Base-by-base conservation (phyloP, 1,284 basidiomycete genomes). In the Anthracocystis walkeri region DNA sequence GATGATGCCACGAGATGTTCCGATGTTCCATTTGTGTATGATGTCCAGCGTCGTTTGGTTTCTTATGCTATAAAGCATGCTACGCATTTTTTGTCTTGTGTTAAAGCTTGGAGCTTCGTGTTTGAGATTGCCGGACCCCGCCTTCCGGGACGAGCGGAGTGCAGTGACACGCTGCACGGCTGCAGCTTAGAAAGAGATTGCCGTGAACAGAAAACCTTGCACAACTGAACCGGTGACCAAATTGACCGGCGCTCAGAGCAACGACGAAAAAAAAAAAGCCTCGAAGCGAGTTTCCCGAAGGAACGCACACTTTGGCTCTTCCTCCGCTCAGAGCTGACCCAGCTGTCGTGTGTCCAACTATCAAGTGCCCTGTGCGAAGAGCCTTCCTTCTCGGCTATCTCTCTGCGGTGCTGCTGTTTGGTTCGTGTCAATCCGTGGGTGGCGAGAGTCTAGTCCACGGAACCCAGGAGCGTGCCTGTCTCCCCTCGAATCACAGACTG, bases 351-450 rank as follows among this genome's bases (percentile, higher is more conserved):
- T 35, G 21, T 21, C 1, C 3, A 3, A 25, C n/a, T n/a, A 8
- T 6, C 12, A 11, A 7, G 14, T 68, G 66, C 51, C 66, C 60
- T 68, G 66, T 68, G 66, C 66, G 52, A 27, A 48, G 23, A 45
- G 31, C 2, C 23, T 14, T 25, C 14, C 27, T 29, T 44, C 65
- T 69, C 66, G 66, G 66, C 66, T 63, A 69, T 69, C 66, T 69
- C 60, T 38, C 31, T 25, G 31, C 31, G 12, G 20, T 21, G 20
- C 44, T 35, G 31, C 20, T 40, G 18, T 20, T n/a, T 44, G 11
- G 14, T 31, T 11, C 27, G n/a, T 14, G 23, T 44, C 25, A 14
- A 35, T 35, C 11, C 33, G 25, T 20, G 53, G 35, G 64, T 66
- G 64, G 64, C 58, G 45, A 27, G 25, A 29, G 12, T 46, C 25